These are phyloP conservation scores for Colletotrichum eremochloae DNA, from an alignment of 2,329 filamentous ascomycete genomes.

Conservation along the genomic window DNA sequence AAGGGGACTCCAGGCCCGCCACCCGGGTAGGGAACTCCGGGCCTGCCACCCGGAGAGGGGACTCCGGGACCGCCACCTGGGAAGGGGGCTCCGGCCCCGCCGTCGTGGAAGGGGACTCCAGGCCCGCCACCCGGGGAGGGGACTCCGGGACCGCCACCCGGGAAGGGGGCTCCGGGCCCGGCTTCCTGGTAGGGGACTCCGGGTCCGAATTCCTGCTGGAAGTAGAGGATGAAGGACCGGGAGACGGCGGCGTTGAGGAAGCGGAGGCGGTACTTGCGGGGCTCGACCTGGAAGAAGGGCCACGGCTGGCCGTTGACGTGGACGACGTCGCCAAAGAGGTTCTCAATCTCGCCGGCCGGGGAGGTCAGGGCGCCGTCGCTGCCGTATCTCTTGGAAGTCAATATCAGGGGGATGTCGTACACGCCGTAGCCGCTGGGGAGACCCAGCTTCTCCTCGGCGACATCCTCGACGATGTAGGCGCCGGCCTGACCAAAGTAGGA, in stretches of 20 bases:
- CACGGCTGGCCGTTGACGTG: constrained; percentile 71
- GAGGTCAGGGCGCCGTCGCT: constrained; percentile 63
- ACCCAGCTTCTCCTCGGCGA: constrained; percentile 60
- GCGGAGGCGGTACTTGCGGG: constrained; percentile 71
- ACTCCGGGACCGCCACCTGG: constrained; percentile 42
- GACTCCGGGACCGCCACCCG: constrained; percentile 53
- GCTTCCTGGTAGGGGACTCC: constrained; percentile 60
- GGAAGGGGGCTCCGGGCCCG: constrained; percentile 57
- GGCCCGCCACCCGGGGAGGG: constrained; percentile 57
- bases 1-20: too few species aligned
- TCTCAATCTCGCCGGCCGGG: constrained; percentile 58
- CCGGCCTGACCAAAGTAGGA: constrained; percentile 70
- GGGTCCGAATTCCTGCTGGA: constrained; percentile 48
- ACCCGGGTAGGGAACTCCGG: too few species aligned
- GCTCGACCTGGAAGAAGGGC: constrained; percentile 70
- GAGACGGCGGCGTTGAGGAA: constrained; percentile 65
- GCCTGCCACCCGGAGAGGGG: too few species aligned
- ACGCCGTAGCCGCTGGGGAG: constrained; percentile 63
- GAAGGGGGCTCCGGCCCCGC: constrained; percentile 57
- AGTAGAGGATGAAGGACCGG: constrained; percentile 62
- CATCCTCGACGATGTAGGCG: constrained; percentile 67
- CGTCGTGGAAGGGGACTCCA: constrained; percentile 58
- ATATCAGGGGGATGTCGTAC: constrained; percentile 66
- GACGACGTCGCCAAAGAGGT: constrained; percentile 69
- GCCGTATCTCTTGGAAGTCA: constrained; percentile 66